Evolutionary conservation across 2,329 filamentous ascomycete species (phyloP).

Genomic region (Fusarium camptoceras): DNA sequence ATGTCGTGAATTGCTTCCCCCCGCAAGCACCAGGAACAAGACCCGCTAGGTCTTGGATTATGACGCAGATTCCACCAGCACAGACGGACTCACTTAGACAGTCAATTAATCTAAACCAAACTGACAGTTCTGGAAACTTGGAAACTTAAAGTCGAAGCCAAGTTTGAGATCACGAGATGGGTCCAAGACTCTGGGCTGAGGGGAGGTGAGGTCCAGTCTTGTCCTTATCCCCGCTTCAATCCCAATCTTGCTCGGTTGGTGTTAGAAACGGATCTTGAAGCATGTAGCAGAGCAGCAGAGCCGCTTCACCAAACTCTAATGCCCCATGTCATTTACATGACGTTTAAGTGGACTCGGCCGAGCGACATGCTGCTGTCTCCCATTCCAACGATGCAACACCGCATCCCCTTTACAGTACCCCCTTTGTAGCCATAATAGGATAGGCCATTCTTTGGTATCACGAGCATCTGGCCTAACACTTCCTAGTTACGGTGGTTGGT

Average conservation of each 20-base stretch:
- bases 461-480: background rate
- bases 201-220: background rate
- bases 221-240: background rate
- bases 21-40: slow-evolving; percentile 16
- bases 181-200: background rate
- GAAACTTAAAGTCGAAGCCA: slow-evolving; percentile 1
- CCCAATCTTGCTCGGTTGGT: background rate
- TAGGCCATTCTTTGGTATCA: background rate
- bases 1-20: slow-evolving; percentile 28
- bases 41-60: slow-evolving; percentile 32
- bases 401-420: background rate
- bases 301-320: slow-evolving; percentile 36
- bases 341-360: slow-evolving; percentile 34
- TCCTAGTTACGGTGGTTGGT: background rate
- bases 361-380: slow-evolving; percentile 2
- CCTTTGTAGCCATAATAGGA: background rate
- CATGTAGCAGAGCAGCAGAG: slow-evolving; percentile 25
- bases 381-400: slow-evolving; percentile 14
- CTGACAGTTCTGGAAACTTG: slow-evolving; percentile 14
- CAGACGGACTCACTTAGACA: background rate
- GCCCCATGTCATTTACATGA: slow-evolving; percentile 30
- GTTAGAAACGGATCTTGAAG: slow-evolving; percentile 5
- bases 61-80: slow-evolving; percentile 35
- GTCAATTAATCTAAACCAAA: slow-evolving; percentile 4
- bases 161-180: slow-evolving; percentile 4